Evolutionary conservation across 345 rosid species (phyloP), one percentile per base, ranked within the genome.

Genomic region (Ceriops decandra): DNA sequence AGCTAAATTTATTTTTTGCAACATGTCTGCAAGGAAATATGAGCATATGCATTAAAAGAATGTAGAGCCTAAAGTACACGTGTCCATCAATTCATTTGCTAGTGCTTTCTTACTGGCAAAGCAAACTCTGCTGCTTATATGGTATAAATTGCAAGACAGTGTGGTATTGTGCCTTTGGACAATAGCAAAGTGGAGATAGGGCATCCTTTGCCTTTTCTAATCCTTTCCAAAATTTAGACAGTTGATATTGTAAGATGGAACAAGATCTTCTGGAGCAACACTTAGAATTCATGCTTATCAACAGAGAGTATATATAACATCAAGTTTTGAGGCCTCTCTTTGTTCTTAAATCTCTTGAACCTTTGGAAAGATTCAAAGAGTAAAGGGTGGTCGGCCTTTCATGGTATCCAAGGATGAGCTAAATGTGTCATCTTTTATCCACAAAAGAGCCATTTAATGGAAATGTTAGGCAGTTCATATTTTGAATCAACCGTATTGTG

Each of bases 41-140:
- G 54, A 54, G 62, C 68, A 70, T 28, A 60, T 60, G 31, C 49
- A 68, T 59, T 60, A n/a, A 51, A 58, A 60, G 70, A 30, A 28
- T 69, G 57, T 47, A 4, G 19, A n/a, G 61, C 33, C 47, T 57
- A 49, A 60, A 33, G 64, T 42, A 42, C 17, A 9, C 24, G 59
- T 2, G 30, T 56, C 59, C 17, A 24, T 9, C 5, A 49, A 2
- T 46, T 24, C 64, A n/a, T 59, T 19, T 67, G 73, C 20, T 2
- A 60, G 28, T 62, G 13, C 35, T 62, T 52, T 38, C 33, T 52
- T 36, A 35, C 28, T n/a, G 61, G 28, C 20, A 13, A 10, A 26
- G 67, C 53, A 35, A 16, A 47, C 13, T 42, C 1, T 52, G 33
- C 57, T 68, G 64, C 62, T 69, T 24, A 5, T 52, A 52, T 42